Evolutionary conservation across 495 filamentous ascomycete species (phyloP).

Genomic region (Aspergillus saccharolyticus): DNA sequence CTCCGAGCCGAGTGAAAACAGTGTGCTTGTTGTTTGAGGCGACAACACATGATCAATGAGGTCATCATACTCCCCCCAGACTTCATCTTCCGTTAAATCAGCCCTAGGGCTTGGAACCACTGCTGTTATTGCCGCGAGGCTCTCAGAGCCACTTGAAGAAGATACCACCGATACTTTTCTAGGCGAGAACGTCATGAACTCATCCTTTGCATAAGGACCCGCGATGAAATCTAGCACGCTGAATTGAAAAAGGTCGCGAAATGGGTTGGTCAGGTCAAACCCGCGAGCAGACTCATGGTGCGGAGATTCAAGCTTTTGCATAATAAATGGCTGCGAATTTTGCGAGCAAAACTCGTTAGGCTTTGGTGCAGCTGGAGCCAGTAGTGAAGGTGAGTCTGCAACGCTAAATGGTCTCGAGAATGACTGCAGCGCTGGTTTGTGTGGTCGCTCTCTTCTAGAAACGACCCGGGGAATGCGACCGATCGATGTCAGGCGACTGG

Average conservation of each 20-base stretch:
- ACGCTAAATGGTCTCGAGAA: slow-evolving; percentile 77
- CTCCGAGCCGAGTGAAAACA: slow-evolving; percentile 10
- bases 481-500: slow-evolving; percentile 64
- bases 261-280: slow-evolving; percentile 32
- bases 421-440: slow-evolving; percentile 68
- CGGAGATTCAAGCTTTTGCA: slow-evolving; percentile 16
- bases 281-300: slow-evolving; percentile 20
- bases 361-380: slow-evolving; percentile 17
- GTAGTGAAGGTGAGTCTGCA: slow-evolving; percentile 27
- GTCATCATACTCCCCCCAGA: slow-evolving; percentile 95
- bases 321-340: slow-evolving; percentile 22
- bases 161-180: slow-evolving; percentile 65
- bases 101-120: slow-evolving; percentile 53
- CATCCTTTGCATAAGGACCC: slow-evolving; percentile 37
- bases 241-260: slow-evolving; percentile 31
- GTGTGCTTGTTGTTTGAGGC: slow-evolving; percentile 33
- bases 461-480: slow-evolving; percentile 88
- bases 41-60: slow-evolving; percentile 69
- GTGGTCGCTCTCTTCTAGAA: slow-evolving; percentile 61
- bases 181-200: slow-evolving; percentile 71
- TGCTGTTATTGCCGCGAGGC: slow-evolving; percentile 54
- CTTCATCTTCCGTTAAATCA: slow-evolving; percentile 71
- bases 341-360: slow-evolving; percentile 12
- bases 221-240: slow-evolving; percentile 36
- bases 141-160: slow-evolving; percentile 63